Percentiles rank a stretch among this genome's conserved stretches.
phyloP scores from a whole-genome alignment of 805 yeast genomes.

The Yamadazyma insecticola region DNA sequence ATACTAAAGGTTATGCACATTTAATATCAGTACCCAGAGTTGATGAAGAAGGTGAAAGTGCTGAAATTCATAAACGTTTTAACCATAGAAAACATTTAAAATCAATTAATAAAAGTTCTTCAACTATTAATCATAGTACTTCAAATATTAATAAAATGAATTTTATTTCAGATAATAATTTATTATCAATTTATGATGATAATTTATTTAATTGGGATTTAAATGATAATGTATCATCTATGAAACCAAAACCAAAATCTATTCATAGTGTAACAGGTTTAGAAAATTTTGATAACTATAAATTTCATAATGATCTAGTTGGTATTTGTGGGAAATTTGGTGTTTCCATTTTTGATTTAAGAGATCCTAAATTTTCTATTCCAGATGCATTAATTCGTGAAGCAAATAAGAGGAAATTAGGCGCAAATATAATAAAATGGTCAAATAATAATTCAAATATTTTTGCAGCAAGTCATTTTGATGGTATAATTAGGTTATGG shows the following conservation, averaged over 20 bases:
- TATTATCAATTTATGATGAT: slow-evolving; percentile 63
- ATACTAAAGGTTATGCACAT: slow-evolving; percentile 70
- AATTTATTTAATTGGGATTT: slow-evolving; percentile 77
- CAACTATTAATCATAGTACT: slow-evolving; percentile 14
- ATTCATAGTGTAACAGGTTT: slow-evolving; percentile 51
- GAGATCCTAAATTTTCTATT: slow-evolving; percentile 41
- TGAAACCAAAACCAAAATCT: slow-evolving; percentile 46
- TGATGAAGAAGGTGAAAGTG: slow-evolving; percentile 34
- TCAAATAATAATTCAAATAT: slow-evolving; percentile 54
- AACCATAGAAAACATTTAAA: slow-evolving; percentile 68
- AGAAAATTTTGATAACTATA: slow-evolving; percentile 45
- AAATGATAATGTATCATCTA: slow-evolving; percentile 29
- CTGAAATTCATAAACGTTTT: slow-evolving; percentile 73
- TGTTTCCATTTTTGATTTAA: slow-evolving; percentile 65
- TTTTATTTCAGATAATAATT: slow-evolving; percentile 31
- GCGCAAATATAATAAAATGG: slow-evolving; percentile 55
- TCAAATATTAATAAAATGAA: slow-evolving; percentile 25
- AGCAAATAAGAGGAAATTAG: slow-evolving; percentile 14
- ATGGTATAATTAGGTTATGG: slow-evolving; percentile 63
- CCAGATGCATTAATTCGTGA: slow-evolving; percentile 18
- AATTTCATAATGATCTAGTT: slow-evolving; percentile 45
- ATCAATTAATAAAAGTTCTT: slow-evolving; percentile 21
- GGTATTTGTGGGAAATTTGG: slow-evolving; percentile 73
- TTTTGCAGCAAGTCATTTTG: slow-evolving; percentile 60
- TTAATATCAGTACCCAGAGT: slow-evolving; percentile 60